Evolutionary conservation across 768 basidiomycete genomes (phyloP).

Genomic region (Hericium erinaceus): DNA sequence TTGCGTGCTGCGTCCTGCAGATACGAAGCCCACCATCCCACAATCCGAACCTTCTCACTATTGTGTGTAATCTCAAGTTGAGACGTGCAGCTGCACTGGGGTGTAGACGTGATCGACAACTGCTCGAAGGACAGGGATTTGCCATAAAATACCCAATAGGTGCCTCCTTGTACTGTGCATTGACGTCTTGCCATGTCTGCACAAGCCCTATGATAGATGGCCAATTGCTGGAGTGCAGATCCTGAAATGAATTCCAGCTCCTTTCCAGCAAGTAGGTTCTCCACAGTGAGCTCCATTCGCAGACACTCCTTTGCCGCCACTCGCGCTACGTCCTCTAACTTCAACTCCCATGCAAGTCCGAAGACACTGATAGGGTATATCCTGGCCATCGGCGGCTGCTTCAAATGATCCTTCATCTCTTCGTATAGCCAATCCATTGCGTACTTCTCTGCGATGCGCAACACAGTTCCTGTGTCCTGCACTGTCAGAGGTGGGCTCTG

Average conservation of each 20-base stretch:
- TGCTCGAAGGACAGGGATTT: too few relatives aligned
- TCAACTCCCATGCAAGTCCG: neutral
- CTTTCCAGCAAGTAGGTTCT: neutral
- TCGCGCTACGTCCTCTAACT: neutral
- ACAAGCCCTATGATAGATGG: neutral
- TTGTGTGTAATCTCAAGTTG: too few relatives aligned
- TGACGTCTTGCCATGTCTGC: neutral
- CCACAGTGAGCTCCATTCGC: neutral
- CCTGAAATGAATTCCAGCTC: neutral
- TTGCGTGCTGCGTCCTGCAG: neutral
- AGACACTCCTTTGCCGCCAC: slow-evolving; percentile 1
- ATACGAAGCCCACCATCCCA: neutral
- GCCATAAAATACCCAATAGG: too few relatives aligned
- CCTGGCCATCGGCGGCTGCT: neutral
- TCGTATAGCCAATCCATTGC: neutral
- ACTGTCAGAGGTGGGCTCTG: neutral
- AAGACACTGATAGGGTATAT: neutral
- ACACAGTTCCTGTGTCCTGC: neutral
- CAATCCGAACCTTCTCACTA: too few relatives aligned
- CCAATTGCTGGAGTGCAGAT: neutral
- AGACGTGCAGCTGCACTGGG: too few relatives aligned
- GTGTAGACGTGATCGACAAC: too few relatives aligned
- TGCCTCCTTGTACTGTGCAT: too few relatives aligned
- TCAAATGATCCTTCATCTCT: neutral
- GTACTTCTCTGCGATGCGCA: neutral